Evolutionary conservation across 495 filamentous ascomycete genomes (phyloP).

Genomic region (Paragyromitra xinjiangensis): DNA sequence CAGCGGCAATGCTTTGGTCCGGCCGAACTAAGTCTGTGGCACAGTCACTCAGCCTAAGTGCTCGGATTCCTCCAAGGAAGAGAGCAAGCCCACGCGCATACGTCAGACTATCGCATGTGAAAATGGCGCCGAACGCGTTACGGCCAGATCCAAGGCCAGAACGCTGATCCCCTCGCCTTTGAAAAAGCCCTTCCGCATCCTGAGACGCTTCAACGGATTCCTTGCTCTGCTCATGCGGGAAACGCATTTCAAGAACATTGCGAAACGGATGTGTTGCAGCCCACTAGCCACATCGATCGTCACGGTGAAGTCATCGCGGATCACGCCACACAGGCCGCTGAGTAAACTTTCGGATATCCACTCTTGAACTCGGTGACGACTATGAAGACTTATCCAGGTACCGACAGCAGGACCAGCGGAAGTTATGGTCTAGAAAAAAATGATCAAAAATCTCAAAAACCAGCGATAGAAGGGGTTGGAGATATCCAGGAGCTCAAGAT

Average conservation of each 20-base stretch:
- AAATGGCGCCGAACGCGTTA: conserved; percentile 31
- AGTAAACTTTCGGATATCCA: background rate
- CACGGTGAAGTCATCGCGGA: conserved; percentile 49
- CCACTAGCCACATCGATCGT: conserved; percentile 42
- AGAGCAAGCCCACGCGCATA: conserved; percentile 39
- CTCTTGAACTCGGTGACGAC: conserved; percentile 8
- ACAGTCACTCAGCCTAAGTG: conserved; percentile 48
- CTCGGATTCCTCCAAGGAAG: conserved; percentile 35
- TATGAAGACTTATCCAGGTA: conserved; percentile 22
- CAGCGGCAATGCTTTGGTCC: conserved; percentile 28
- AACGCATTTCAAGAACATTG: conserved; percentile 2
- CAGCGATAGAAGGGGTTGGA: background rate
- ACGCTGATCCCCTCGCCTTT: conserved; percentile 27
- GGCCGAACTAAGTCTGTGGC: conserved; percentile 27
- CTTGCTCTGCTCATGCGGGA: conserved; percentile 26
- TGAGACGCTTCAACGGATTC: conserved; percentile 9
- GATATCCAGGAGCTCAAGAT: conserved; percentile 5
- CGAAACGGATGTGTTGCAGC: background rate
- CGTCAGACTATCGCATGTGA: conserved; percentile 55
- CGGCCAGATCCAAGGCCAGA: conserved; percentile 50
- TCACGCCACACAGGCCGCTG: conserved; percentile 31
- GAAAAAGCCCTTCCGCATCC: conserved; percentile 36
- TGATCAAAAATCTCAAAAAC: background rate
- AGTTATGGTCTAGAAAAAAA: background rate
- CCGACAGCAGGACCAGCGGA: background rate